Percentiles rank a stretch among this genome's conserved stretches.
Evolutionary conservation across 202 grass and related monocot genomes (phyloP).

Genomic region (Cymbopogon flexuosus): DNA sequence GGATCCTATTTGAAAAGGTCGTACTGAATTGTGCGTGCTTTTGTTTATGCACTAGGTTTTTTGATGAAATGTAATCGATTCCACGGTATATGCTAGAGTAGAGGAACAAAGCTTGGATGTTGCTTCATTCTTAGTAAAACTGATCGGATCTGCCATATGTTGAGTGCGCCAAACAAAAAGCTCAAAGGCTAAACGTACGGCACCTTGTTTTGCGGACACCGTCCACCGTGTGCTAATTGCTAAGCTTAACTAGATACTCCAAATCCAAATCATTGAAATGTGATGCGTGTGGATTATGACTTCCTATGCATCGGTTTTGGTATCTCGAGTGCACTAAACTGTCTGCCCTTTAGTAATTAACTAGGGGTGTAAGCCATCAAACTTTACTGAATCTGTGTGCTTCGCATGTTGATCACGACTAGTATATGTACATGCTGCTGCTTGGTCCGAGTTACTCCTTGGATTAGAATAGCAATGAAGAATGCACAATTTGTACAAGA

Average conservation of each 20-base stretch:
- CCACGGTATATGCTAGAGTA: not conserved
- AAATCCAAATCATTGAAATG: not conserved
- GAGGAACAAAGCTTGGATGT: not conserved
- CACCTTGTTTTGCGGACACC: not conserved
- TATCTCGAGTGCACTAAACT: not conserved
- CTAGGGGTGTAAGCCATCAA: not conserved
- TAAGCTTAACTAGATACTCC: not conserved
- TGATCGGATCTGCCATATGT: not conserved
- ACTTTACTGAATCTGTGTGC: not conserved
- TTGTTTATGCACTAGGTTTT: not conserved
- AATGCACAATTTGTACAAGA: not conserved
- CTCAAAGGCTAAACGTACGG: not conserved
- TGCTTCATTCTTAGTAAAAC: not conserved
- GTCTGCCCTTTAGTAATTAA: slow-evolving; percentile 11
- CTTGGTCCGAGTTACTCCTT: not conserved
- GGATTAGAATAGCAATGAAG: not conserved
- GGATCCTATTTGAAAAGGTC: not conserved
- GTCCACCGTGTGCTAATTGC: not conserved
- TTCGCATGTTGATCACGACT: not conserved
- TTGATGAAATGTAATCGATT: not conserved
- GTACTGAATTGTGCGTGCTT: not conserved
- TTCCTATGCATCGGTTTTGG: not conserved
- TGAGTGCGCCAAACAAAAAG: not conserved
- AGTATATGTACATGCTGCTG: not conserved
- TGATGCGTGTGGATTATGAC: not conserved